Evolutionary conservation across 805 yeast genomes (phyloP).

Genomic region (Wickerhamomyces chaumierensis): DNA sequence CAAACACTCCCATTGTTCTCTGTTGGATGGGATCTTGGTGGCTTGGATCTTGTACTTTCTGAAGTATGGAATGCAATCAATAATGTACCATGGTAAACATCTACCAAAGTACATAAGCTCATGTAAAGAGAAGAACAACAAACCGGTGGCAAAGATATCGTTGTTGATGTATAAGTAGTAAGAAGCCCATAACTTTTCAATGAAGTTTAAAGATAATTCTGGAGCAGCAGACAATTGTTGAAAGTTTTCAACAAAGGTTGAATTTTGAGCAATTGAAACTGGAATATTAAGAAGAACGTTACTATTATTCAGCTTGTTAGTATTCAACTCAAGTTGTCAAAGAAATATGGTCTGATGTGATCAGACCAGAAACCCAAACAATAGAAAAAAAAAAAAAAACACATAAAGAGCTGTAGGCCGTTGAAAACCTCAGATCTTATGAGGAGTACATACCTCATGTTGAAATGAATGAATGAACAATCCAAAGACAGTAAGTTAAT

Average conservation of each 20-base stretch:
- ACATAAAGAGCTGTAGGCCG: too few relatives aligned
- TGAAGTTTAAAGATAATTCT: constrained; percentile 6
- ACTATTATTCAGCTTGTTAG: neutral
- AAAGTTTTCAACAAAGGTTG: constrained; percentile 4
- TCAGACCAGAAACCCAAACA: too few relatives aligned
- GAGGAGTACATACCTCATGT: neutral
- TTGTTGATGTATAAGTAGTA: constrained; percentile 75
- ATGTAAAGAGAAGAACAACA: constrained; percentile 68
- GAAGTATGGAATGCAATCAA: constrained; percentile 77
- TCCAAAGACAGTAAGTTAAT: neutral
- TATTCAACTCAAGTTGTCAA: neutral
- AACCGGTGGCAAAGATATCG: constrained; percentile 84
- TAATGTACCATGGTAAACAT: constrained; percentile 81
- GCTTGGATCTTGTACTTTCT: constrained; percentile 82
- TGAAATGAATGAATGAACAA: neutral
- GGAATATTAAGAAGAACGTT: neutral
- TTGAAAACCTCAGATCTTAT: too few relatives aligned
- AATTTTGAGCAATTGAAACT: neutral
- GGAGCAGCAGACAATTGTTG: constrained; percentile 1
- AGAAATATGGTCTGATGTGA: neutral
- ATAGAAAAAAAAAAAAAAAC: too few relatives aligned
- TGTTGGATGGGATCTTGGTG: constrained; percentile 59
- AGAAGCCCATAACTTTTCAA: constrained; percentile 77
- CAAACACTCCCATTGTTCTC: constrained; percentile 87
- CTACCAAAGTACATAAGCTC: constrained; percentile 86